Base-by-base conservation (phyloP, 768 basidiomycete genomes). In the Psilocybe cubensis region DNA sequence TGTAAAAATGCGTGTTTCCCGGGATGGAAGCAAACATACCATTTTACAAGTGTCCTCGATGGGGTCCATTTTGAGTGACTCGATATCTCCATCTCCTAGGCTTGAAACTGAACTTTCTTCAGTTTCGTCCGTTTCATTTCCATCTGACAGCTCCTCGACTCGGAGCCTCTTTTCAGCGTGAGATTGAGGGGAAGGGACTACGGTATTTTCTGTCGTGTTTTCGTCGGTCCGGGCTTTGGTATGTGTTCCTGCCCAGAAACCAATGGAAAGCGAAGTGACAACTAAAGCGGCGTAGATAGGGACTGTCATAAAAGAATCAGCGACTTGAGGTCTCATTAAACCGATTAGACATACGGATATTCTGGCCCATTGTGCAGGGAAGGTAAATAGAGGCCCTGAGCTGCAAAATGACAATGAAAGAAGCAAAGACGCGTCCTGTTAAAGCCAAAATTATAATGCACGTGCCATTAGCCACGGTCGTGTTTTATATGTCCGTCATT, bases 41-140 rank as follows among this genome's bases (percentile, higher is more conserved):
- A 89, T 73, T 71, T 87, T 88, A 71, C 81, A 85, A 14, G 12
- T 38, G 54, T 83, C 80, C 50, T 87, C 87, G 12, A 67, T 56
- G 45, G 65, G 56, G 18, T 73, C 73, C 31, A 77, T 55, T 48
- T 50, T 58, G 62, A 66, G 59, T 33, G 64, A 59, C 27, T 63
- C 41, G 49, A 66, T 59, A 29, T 66, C 65, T 24, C 57, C 62
- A 25, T 59, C 56, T 18, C 35, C 56, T 23, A 51, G 43, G 25
- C 54, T 63, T 25, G 61, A 54, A 31, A 52, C 42, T 21, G 63
- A 52, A 52, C 64, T 68, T 17, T 65, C 66, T 56, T 66, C 63
- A n/a, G 64, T 66, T 61, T 66, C 65, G 55, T 66, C 64, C n/a
- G 65, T 66, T 61, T 66, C 68, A 66, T 69, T 58, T 61, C 62